These are phyloP conservation scores for Suhomyces bolitotheri DNA, from an alignment of 1,139 yeast species.

Conservation along the genomic window DNA sequence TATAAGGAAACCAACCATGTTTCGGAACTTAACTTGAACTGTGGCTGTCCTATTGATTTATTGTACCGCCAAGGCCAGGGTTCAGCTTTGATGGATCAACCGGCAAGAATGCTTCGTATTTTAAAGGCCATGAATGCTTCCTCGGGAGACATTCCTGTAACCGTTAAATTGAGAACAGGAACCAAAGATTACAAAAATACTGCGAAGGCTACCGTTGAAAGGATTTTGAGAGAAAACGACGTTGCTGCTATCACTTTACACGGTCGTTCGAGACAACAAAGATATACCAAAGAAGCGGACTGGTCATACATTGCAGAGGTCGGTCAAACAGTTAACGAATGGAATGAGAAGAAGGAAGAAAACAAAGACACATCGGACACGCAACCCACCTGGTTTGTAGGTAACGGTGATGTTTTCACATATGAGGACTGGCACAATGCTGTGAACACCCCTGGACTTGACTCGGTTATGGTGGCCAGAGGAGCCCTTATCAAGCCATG, in stretches of 20 bases:
- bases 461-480: slow-evolving; percentile 95
- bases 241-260: slow-evolving; percentile 92
- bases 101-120: slow-evolving; percentile 75
- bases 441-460: slow-evolving; percentile 69
- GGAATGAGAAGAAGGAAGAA: slow-evolving; percentile 56
- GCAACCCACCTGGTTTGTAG: slow-evolving; percentile 62
- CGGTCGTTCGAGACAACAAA: slow-evolving; percentile 94
- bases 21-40: slow-evolving; percentile 83
- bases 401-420: slow-evolving; percentile 91
- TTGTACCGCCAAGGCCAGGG: slow-evolving; percentile 94
- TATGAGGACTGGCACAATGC: slow-evolving; percentile 87
- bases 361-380: slow-evolving; percentile 54
- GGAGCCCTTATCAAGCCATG: slow-evolving; percentile 98
- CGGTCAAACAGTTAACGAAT: slow-evolving; percentile 64
- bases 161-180: slow-evolving; percentile 91
- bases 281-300: slow-evolving; percentile 88
- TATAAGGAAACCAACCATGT: slow-evolving; percentile 54
- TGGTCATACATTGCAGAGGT: slow-evolving; percentile 87
- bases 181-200: slow-evolving; percentile 80
- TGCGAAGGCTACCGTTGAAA: slow-evolving; percentile 72
- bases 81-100: slow-evolving; percentile 87
- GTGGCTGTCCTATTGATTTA: slow-evolving; percentile 97
- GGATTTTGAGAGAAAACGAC: slow-evolving; percentile 74
- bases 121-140: slow-evolving; percentile 86
- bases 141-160: slow-evolving; percentile 86